Conservation (phyloP, 192 early-diverging fungal genomes). For the Mortierella claussenii region DNA sequence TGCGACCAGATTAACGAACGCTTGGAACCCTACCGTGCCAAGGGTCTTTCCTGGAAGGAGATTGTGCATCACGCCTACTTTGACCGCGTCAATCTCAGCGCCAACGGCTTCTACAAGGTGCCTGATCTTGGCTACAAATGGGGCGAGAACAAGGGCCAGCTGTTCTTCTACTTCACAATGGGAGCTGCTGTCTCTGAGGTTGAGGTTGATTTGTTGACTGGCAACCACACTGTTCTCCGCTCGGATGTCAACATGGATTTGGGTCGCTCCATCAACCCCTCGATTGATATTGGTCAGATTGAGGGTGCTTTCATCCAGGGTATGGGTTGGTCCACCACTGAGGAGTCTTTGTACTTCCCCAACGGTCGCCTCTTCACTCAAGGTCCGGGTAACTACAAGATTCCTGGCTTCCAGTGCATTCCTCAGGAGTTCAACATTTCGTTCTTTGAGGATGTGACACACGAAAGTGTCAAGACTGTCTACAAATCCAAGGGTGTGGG, state of each 20-base stretch:
- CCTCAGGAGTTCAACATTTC: constrained; percentile 83
- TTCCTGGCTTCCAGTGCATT: constrained; percentile 81
- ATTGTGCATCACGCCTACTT: constrained; percentile 75
- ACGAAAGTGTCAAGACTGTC: constrained; percentile 74
- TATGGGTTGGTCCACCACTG: constrained; percentile 85
- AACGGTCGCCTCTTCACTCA: constrained; percentile 81
- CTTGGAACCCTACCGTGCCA: constrained; percentile 75
- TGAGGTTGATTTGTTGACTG: constrained; percentile 87
- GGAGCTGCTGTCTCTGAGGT: constrained; percentile 85
- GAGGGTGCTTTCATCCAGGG: constrained; percentile 90
- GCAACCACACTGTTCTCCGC: constrained; percentile 77
- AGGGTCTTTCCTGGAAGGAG: constrained; percentile 58
- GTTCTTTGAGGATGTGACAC: constrained; percentile 65
- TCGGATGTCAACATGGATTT: constrained; percentile 89
- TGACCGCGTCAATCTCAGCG: constrained; percentile 81
- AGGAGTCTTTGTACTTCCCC: constrained; percentile 83
- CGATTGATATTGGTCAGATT: constrained; percentile 91
- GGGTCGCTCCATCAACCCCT: constrained; percentile 85
- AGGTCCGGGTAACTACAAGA: constrained; percentile 90
- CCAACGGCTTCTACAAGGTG: constrained; percentile 87
- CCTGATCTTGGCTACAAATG: constrained; percentile 84
- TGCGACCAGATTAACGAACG: constrained; percentile 79
- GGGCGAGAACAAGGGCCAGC: constrained; percentile 71
- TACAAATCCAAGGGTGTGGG: constrained; percentile 88
- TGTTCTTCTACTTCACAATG: constrained; percentile 88